Evolutionary conservation across 257 asterid species (phyloP).

Genomic region (Solanum chiquidenum): DNA sequence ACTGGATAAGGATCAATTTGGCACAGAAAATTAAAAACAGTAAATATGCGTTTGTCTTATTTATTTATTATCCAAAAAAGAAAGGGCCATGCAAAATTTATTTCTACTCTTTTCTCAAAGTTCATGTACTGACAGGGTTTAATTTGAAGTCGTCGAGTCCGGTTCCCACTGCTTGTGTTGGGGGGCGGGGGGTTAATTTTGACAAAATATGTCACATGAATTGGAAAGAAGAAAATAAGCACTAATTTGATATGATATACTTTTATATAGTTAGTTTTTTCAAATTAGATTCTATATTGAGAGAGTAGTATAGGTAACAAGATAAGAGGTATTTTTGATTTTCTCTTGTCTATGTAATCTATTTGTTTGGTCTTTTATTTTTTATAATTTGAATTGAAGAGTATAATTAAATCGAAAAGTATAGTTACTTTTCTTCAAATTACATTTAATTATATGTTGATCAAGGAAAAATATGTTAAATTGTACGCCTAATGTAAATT

Average conservation of each 20-base stretch:
- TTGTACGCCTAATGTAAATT: too few species aligned
- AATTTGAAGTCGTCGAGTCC: background rate
- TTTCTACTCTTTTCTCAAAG: background rate
- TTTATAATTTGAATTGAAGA: too few species aligned
- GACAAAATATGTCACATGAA: too few species aligned
- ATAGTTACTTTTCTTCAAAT: too few species aligned
- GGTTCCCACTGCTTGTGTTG: background rate
- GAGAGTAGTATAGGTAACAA: background rate
- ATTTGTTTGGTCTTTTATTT: background rate
- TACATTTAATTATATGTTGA: too few species aligned
- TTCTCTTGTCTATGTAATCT: background rate
- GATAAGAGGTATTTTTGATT: background rate
- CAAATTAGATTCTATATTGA: too few species aligned
- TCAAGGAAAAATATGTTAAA: too few species aligned
- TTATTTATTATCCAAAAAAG: background rate
- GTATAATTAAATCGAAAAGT: background rate
- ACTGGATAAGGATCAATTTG: background rate
- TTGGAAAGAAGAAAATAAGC: too few species aligned
- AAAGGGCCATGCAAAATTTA: background rate
- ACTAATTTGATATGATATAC: background rate
- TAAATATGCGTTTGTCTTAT: background rate
- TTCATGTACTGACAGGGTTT: background rate
- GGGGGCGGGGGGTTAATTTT: accelerated
- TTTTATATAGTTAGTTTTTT: too few species aligned
- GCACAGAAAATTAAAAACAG: background rate